A percentile compares a stretch with the other conserved stretches of the same genome.
phyloP scores from a whole-genome alignment of 441 rosid species.

The Pelargonium myrrhifolium region DNA sequence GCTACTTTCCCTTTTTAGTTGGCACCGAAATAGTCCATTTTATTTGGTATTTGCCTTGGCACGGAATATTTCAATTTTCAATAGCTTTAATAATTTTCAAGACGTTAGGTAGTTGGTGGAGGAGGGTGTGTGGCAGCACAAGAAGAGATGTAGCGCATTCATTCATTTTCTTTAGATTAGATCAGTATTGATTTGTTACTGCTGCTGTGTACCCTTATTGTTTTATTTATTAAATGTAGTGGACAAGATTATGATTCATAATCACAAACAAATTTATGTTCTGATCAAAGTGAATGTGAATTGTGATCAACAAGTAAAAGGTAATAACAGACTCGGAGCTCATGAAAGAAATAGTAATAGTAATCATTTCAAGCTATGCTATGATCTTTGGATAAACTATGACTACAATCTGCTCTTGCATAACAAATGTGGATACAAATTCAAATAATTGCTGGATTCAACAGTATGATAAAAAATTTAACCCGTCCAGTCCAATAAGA shows the following conservation, averaged over 20 bases:
- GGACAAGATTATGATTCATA: background rate
- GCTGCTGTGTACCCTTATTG: background rate
- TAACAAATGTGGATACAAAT: no score
- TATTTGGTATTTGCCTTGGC: background rate
- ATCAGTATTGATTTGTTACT: background rate
- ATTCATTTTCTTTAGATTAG: background rate
- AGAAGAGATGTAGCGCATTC: background rate
- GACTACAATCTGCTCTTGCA: no score
- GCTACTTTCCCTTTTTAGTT: no score
- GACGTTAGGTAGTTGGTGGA: background rate
- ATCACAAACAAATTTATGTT: background rate
- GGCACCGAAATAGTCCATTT: no score
- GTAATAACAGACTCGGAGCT: background rate
- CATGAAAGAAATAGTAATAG: no score
- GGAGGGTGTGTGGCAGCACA: no score
- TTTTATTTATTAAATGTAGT: background rate
- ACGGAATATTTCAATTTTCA: background rate
- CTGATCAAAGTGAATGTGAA: background rate
- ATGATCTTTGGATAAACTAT: no score
- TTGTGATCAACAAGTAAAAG: background rate
- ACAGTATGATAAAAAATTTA: no score
- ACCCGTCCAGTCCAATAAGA: no score
- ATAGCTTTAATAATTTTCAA: background rate
- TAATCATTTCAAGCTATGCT: no score
- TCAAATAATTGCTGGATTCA: no score